Evolutionary conservation across 164 flowering plant species (phyloP).

Genomic region (Magnolia changhungtana): DNA sequence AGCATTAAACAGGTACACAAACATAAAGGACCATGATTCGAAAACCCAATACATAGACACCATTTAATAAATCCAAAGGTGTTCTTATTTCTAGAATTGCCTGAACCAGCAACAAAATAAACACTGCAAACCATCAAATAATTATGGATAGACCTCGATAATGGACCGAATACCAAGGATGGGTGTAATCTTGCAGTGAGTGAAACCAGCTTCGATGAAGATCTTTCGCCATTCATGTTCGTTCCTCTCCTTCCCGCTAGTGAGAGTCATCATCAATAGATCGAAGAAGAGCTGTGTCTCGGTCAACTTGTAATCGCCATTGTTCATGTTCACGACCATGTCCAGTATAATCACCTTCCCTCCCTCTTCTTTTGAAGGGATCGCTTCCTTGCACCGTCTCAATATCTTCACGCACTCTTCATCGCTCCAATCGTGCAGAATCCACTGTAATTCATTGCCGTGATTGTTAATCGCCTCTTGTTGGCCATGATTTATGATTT

Average conservation of each 20-base stretch:
- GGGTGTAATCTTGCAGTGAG: background rate
- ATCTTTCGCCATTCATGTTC: slow-evolving; percentile 25
- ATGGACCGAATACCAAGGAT: background rate
- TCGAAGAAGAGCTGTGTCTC: slow-evolving; percentile 5
- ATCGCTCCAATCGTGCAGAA: slow-evolving; percentile 38
- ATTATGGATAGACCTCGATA: background rate
- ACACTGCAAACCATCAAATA: background rate
- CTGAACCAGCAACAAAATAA: too few species aligned
- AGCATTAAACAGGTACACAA: too few species aligned
- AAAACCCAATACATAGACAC: too few species aligned
- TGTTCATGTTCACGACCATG: slow-evolving; percentile 18
- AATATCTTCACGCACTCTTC: slow-evolving; percentile 40
- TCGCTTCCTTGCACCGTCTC: slow-evolving; percentile 38
- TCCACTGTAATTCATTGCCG: background rate
- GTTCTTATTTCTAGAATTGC: too few species aligned
- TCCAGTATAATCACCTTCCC: slow-evolving; percentile 51
- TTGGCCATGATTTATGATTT: too few species aligned
- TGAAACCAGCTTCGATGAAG: background rate
- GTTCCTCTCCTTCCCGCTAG: slow-evolving; percentile 24
- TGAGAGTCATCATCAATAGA: slow-evolving; percentile 1
- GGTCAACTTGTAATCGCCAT: background rate
- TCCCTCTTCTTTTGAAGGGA: slow-evolving; percentile 16
- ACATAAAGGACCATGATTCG: too few species aligned
- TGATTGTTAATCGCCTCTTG: too few species aligned
- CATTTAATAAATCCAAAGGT: too few species aligned